These are phyloP conservation scores for Gloeophyllum trabeum DNA, from an alignment of 768 basidiomycete genomes.

Conservation along the genomic window DNA sequence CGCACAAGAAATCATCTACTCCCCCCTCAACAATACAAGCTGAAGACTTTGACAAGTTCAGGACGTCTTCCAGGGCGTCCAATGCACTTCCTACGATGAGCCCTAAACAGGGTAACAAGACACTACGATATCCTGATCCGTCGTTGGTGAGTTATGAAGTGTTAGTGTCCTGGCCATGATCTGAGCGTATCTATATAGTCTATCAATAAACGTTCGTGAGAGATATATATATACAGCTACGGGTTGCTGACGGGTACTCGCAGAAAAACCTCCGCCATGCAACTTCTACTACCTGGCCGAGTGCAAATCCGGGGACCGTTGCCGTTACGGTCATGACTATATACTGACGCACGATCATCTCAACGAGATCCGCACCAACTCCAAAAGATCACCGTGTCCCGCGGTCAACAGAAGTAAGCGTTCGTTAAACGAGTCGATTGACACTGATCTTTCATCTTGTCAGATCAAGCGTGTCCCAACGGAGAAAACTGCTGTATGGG, in stretches of 20 bases:
- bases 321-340: conserved; percentile 24
- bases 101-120: too few species aligned
- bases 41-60: conserved; percentile 17
- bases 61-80: neutral
- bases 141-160: neutral
- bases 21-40: conserved; percentile 5
- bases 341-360: conserved; percentile 16
- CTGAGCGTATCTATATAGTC: too few species aligned
- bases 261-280: conserved; percentile 26
- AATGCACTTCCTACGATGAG: too few species aligned
- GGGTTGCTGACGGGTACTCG: too few species aligned
- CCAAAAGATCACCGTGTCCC: conserved; percentile 25
- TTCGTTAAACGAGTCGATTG: neutral
- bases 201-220: conserved; percentile 18
- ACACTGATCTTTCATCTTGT: neutral
- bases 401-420: conserved; percentile 16
- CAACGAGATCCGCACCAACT: conserved; percentile 17
- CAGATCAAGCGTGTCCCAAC: conserved; percentile 13
- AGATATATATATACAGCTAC: too few species aligned
- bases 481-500: conserved; percentile 23
- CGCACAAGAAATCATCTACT: conserved; percentile 1
- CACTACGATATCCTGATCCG: neutral
- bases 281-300: conserved; percentile 22
- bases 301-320: conserved; percentile 19
- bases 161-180: neutral